phyloP scores from a whole-genome alignment of 2,329 filamentous ascomycete genomes.

The Pseudogymnoascus sp. region DNA sequence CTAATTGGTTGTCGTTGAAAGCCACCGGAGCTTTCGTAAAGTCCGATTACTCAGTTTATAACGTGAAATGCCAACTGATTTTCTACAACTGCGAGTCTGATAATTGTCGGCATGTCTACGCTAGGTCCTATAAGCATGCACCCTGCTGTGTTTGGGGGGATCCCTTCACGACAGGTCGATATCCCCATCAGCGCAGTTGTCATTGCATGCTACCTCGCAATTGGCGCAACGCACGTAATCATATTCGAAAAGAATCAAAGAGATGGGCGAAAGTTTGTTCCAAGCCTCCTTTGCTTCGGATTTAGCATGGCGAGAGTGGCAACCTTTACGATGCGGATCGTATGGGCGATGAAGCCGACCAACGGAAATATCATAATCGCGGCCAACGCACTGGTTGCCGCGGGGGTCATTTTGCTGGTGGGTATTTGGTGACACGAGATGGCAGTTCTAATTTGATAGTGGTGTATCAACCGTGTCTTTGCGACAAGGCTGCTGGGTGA shows the following conservation, averaged over 20 bases:
- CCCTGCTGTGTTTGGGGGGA: not conserved
- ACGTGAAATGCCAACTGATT: not conserved
- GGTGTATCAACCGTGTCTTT: not conserved
- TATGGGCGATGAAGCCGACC: conserved; percentile 49
- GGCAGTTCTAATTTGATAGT: not conserved
- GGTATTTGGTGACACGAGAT: not conserved
- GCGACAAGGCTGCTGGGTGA: not conserved
- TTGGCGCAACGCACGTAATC: conserved; percentile 44
- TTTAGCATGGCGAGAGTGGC: conserved; percentile 43
- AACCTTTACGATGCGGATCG: conserved; percentile 39
- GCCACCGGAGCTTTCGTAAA: not conserved
- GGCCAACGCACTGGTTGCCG: not conserved
- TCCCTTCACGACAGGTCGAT: not conserved
- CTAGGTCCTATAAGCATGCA: not conserved
- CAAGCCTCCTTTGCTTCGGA: conserved; percentile 50
- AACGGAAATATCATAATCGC: conserved; percentile 30
- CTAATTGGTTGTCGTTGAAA: too few species aligned
- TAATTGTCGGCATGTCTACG: not conserved
- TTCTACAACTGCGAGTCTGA: too few species aligned
- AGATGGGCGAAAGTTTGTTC: conserved; percentile 50
- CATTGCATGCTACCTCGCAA: not conserved
- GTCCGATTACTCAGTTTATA: not conserved
- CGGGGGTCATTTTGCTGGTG: not conserved
- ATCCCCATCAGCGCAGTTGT: not conserved
- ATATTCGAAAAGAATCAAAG: conserved; percentile 47